These are phyloP conservation scores for Earliella scabrosa DNA, from an alignment of 1,284 basidiomycete species.

Conservation along the genomic window DNA sequence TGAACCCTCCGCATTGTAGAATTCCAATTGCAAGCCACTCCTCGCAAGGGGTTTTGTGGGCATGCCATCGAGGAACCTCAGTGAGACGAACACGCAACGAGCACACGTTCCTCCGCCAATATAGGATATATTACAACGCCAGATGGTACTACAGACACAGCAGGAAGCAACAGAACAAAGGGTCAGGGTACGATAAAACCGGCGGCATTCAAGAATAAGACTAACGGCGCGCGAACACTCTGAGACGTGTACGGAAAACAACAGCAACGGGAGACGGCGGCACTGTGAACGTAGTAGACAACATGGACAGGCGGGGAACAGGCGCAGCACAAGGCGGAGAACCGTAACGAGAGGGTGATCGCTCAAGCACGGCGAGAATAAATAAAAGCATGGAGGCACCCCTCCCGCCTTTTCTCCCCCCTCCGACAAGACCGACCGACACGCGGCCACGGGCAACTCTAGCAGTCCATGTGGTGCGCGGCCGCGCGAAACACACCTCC, in stretches of 20 bases:
- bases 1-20: no score
- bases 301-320: neutral
- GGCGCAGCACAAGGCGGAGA: no score
- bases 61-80: no score
- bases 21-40: no score
- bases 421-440: neutral
- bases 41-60: no score
- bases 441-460: neutral
- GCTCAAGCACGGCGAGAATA: neutral
- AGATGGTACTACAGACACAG: slow-evolving; percentile 11
- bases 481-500: neutral
- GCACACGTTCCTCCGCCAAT: neutral
- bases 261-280: neutral
- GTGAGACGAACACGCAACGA: neutral
- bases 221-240: neutral
- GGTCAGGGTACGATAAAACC: neutral
- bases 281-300: neutral
- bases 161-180: neutral
- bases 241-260: neutral
- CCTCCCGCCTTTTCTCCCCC: neutral
- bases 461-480: neutral
- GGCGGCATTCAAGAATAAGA: neutral
- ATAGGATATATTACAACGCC: slow-evolving; percentile 14
- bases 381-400: neutral
- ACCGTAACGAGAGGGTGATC: neutral